These are phyloP conservation scores for Coemansia guatemalensis DNA, from an alignment of 192 early-diverging fungal species.

Conservation along the genomic window DNA sequence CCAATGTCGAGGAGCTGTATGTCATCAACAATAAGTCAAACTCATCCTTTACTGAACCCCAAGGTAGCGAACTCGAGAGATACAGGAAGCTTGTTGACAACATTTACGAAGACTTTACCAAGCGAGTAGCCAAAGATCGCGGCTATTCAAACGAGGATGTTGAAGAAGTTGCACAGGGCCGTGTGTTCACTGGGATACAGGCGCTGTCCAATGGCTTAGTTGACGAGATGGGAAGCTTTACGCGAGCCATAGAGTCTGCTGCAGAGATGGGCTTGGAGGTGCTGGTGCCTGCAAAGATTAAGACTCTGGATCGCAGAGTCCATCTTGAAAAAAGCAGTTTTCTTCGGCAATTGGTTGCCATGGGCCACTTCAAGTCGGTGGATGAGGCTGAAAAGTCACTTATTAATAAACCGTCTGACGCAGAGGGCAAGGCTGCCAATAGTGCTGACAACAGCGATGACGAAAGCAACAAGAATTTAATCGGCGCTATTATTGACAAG, in stretches of 20 bases:
- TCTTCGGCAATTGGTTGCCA: conserved; percentile 9
- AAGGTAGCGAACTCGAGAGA: conserved; percentile 52
- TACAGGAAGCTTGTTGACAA: conserved; percentile 49
- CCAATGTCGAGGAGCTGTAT: conserved; percentile 59
- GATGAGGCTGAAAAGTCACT: neutral
- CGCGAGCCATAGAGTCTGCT: conserved; percentile 43
- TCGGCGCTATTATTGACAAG: no score
- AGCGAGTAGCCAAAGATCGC: conserved; percentile 61
- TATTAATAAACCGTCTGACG: neutral
- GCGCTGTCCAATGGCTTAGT: conserved; percentile 61
- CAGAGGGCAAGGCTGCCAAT: no score
- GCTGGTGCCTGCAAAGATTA: no score
- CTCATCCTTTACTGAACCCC: conserved; percentile 54
- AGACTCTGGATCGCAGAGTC: no score
- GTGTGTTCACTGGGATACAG: conserved; percentile 62
- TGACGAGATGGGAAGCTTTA: conserved; percentile 62
- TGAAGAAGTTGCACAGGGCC: conserved; percentile 61
- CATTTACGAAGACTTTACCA: conserved; percentile 59
- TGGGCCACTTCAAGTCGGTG: neutral
- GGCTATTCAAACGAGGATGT: conserved; percentile 53
- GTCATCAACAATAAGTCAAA: conserved; percentile 51
- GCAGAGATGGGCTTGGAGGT: conserved; percentile 19
- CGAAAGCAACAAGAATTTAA: no score
- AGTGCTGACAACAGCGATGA: no score
- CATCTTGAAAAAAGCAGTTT: no score